Evolutionary conservation across 2,329 filamentous ascomycete species (phyloP).

Genomic region (Penicillium italicum): DNA sequence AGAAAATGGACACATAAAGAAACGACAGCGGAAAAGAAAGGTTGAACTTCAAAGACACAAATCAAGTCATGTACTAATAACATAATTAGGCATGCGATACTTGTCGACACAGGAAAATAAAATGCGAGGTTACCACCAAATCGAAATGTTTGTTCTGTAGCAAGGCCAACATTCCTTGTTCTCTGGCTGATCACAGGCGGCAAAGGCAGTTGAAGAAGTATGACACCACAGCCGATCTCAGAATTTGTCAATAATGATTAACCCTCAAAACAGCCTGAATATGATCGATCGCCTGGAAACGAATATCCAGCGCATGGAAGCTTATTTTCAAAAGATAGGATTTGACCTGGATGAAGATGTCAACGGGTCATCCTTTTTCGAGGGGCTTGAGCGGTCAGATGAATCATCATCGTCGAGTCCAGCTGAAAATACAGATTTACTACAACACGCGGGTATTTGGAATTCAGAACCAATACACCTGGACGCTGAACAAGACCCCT

Average conservation of each 20-base stretch:
- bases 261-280: not conserved
- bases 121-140: not conserved
- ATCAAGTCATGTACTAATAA: not conserved
- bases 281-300: not conserved
- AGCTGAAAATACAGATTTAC: not conserved
- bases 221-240: not conserved
- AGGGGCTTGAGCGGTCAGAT: not conserved
- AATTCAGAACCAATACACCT: not conserved
- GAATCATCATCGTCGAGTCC: not conserved
- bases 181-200: not conserved
- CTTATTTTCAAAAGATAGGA: not conserved
- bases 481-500: not conserved
- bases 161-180: not conserved
- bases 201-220: not conserved
- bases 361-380: not conserved
- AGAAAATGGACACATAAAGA: not conserved
- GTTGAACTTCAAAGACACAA: not conserved
- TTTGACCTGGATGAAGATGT: not conserved
- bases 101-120: not conserved
- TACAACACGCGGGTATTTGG: not conserved
- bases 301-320: not conserved
- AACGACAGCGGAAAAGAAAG: not conserved
- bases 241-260: not conserved
- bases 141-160: not conserved
- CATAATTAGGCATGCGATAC: not conserved